A percentile compares a stretch with the other conserved stretches of the same genome.
phyloP scores from a whole-genome alignment of 2,329 filamentous ascomycete genomes.

The Trichoderma endophyticum region DNA sequence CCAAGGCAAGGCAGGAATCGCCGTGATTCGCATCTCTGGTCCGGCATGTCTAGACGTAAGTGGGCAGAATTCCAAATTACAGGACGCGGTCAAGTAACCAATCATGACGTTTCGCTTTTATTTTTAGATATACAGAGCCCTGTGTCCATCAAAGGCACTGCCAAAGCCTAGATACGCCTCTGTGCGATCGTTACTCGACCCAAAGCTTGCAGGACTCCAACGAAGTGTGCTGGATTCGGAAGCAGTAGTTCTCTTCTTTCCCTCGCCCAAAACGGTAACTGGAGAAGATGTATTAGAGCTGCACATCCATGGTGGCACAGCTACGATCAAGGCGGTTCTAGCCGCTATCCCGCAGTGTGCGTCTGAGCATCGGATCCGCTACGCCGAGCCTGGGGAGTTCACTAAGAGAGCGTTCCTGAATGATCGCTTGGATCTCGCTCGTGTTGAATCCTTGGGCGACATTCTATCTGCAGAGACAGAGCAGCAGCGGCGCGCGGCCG shows the following conservation, averaged over 20 bases:
- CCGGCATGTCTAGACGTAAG: constrained; percentile 66
- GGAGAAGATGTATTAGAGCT: constrained; percentile 91
- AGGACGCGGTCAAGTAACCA: constrained; percentile 11
- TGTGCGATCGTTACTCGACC: constrained; percentile 70
- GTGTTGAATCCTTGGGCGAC: constrained; percentile 68
- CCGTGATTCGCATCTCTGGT: constrained; percentile 84
- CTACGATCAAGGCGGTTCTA: constrained; percentile 83
- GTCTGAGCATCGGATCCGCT: constrained; percentile 56
- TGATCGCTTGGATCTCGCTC: constrained; percentile 77
- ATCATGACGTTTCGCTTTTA: background rate
- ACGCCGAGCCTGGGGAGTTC: constrained; percentile 94
- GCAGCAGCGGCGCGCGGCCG: constrained; percentile 83
- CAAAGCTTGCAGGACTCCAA: constrained; percentile 24
- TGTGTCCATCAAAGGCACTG: constrained; percentile 47
- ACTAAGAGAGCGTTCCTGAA: constrained; percentile 90
- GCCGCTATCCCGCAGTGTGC: constrained; percentile 64
- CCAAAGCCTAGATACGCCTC: constrained; percentile 59
- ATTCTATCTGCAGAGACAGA: constrained; percentile 73
- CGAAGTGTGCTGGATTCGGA: constrained; percentile 69
- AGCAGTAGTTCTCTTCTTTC: constrained; percentile 80
- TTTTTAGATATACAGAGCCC: constrained; percentile 46
- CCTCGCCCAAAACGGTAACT: constrained; percentile 76
- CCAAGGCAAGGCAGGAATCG: constrained; percentile 81
- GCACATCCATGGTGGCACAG: constrained; percentile 89
- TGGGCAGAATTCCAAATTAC: background rate